Conservation (phyloP, 768 basidiomycete genomes). For the Brasilioporus rufonigricans region DNA sequence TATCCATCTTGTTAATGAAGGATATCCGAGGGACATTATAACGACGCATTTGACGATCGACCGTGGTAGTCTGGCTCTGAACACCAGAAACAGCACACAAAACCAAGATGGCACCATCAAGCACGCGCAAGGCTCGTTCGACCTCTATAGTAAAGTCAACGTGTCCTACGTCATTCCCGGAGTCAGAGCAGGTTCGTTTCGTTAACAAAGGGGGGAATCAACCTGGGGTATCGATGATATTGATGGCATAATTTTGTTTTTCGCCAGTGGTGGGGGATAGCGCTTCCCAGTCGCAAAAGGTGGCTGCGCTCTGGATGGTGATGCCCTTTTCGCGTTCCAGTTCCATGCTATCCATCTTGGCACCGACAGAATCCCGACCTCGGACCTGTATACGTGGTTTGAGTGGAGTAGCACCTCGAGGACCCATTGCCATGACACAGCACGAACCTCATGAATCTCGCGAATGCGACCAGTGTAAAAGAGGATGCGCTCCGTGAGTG, state of each 20-base stretch:
- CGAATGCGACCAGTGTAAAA: conserved; percentile 95
- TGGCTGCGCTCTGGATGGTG: conserved; percentile 98
- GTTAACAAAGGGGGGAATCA: not conserved
- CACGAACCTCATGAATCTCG: conserved; percentile 91
- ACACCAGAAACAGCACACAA: conserved; percentile 97
- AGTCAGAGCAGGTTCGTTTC: not conserved
- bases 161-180: conserved; percentile 60
- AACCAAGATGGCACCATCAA: conserved; percentile 96
- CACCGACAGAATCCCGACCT: conserved; percentile 92
- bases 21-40: conserved; percentile 95
- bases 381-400: conserved; percentile 56
- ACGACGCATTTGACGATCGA: conserved; percentile 97
- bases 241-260: conserved; percentile 86
- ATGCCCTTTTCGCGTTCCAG: conserved; percentile 98
- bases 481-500: conserved; percentile 91
- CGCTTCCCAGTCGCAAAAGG: conserved; percentile 95
- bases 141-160: conserved; percentile 99
- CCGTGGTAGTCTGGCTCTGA: conserved; percentile 97
- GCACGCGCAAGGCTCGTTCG: conserved; percentile 90
- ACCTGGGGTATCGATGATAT: conserved; percentile 99
- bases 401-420: not conserved
- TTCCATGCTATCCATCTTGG: conserved; percentile 99
- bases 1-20: conserved; percentile 99
- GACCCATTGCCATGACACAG: not conserved
- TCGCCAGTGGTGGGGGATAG: conserved; percentile 56